These are phyloP conservation scores for Tilletia walkeri DNA, from an alignment of 1,284 basidiomycete species.

Conservation along the genomic window DNA sequence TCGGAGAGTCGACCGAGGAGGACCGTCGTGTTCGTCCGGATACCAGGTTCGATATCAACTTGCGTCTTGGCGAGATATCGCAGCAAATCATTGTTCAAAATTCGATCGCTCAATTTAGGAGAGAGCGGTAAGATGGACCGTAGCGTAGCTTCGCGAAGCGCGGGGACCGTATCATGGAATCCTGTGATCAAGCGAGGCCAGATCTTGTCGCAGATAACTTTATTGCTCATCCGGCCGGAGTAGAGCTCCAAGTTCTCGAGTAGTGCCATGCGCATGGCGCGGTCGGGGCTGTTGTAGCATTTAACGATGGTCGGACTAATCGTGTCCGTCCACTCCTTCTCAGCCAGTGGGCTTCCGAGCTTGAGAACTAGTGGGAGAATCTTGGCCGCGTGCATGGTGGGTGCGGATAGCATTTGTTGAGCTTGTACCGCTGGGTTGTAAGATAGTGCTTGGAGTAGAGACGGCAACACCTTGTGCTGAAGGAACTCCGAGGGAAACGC, in stretches of 20 bases:
- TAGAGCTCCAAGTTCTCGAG: constrained; percentile 82
- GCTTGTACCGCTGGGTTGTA: constrained; percentile 27
- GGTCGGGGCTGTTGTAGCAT: constrained; percentile 61
- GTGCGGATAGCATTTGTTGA: not conserved
- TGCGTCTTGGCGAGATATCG: constrained; percentile 90
- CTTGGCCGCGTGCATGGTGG: constrained; percentile 22
- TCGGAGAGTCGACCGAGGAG: constrained; percentile 88
- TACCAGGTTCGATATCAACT: constrained; percentile 85
- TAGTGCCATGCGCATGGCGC: constrained; percentile 88
- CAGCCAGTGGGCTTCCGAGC: constrained; percentile 37
- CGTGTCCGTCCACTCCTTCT: constrained; percentile 36
- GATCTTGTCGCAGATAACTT: constrained; percentile 78
- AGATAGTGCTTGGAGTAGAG: constrained; percentile 72
- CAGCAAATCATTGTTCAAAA: constrained; percentile 94
- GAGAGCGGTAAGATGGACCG: constrained; percentile 81
- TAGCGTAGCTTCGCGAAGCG: constrained; percentile 91
- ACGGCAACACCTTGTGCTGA: constrained; percentile 80
- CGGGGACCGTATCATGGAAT: constrained; percentile 86
- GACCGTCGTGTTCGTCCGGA: constrained; percentile 96
- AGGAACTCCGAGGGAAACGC: constrained; percentile 78
- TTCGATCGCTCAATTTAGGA: constrained; percentile 76
- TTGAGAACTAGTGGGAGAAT: constrained; percentile 47
- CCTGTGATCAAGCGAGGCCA: constrained; percentile 95
- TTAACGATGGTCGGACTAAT: constrained; percentile 43
- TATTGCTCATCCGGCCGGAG: constrained; percentile 80